phyloP scores from a whole-genome alignment of 257 asterid genomes.

The Fraxinus pennsylvanica region DNA sequence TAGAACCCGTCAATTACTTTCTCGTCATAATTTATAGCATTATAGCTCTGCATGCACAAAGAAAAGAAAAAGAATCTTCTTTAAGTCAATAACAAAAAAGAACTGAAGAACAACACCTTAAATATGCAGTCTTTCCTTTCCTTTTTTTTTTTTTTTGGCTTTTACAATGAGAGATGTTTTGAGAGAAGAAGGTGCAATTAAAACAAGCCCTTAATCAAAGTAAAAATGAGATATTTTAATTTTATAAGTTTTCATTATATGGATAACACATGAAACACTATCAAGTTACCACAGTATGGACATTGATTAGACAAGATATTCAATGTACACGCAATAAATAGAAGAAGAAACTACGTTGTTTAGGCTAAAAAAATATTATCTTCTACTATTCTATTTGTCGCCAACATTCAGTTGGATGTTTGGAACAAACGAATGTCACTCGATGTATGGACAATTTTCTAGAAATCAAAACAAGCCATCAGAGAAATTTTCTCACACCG shows the following conservation, averaged over 20 bases:
- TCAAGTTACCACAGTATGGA: background rate
- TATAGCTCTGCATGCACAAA: conserved; percentile 71
- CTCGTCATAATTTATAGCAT: conserved; percentile 85
- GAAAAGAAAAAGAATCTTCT: conserved; percentile 17
- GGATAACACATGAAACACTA: background rate
- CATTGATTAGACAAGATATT: background rate
- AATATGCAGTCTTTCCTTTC: background rate
- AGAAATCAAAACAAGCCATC: conserved; percentile 2
- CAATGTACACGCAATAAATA: background rate
- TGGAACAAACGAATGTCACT: background rate
- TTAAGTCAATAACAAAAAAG: conserved; percentile 16
- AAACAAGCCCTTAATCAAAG: background rate
- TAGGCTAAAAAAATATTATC: background rate
- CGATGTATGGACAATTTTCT: background rate
- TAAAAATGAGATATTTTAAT: background rate
- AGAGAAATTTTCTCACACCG: background rate
- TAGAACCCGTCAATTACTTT: conserved; percentile 92
- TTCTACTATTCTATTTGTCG: background rate
- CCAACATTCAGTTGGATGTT: background rate
- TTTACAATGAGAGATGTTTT: background rate
- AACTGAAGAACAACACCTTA: background rate
- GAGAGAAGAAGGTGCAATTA: background rate
- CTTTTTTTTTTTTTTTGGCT: background rate
- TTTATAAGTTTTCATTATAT: background rate
- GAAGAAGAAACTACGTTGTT: background rate